Evolutionary conservation across 371 early-diverging fungal genomes (phyloP).

Genomic region (Rhizopus sp.): DNA sequence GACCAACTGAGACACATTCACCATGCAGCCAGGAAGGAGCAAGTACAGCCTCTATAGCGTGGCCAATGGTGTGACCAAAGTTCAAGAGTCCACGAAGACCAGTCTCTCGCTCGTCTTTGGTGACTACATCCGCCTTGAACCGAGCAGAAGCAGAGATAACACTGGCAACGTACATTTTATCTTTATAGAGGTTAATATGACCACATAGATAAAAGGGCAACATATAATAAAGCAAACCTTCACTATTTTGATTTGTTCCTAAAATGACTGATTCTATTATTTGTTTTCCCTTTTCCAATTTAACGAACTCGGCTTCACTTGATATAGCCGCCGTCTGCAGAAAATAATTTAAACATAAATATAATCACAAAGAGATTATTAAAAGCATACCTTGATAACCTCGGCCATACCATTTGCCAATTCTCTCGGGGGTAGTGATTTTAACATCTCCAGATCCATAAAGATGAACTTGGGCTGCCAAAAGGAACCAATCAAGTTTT

Average conservation of each 20-base stretch:
- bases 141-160: conserved; percentile 83
- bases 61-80: conserved; percentile 95
- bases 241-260: conserved; percentile 22
- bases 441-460: conserved; percentile 79
- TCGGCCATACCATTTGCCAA: conserved; percentile 96
- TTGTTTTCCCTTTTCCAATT: conserved; percentile 75
- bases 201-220: no score
- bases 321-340: conserved; percentile 86
- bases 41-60: conserved; percentile 89
- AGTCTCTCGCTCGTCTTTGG: conserved; percentile 88
- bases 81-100: conserved; percentile 92
- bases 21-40: conserved; percentile 91
- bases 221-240: background rate
- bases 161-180: conserved; percentile 45
- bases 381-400: conserved; percentile 75
- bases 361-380: background rate
- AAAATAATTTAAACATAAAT: background rate
- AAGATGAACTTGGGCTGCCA: conserved; percentile 92
- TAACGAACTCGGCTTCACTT: conserved; percentile 76
- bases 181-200: conserved; percentile 14
- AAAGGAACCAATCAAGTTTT: conserved; percentile 94
- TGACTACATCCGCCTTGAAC: conserved; percentile 92
- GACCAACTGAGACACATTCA: conserved; percentile 93
- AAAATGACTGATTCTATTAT: conserved; percentile 63
- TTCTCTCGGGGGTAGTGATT: conserved; percentile 86